A percentile compares a stretch with the other conserved stretches of the same genome.
Evolutionary conservation across 225 moss, liverwort and hornwort species (phyloP).

Genomic region (Thuidium tamariscinum): DNA sequence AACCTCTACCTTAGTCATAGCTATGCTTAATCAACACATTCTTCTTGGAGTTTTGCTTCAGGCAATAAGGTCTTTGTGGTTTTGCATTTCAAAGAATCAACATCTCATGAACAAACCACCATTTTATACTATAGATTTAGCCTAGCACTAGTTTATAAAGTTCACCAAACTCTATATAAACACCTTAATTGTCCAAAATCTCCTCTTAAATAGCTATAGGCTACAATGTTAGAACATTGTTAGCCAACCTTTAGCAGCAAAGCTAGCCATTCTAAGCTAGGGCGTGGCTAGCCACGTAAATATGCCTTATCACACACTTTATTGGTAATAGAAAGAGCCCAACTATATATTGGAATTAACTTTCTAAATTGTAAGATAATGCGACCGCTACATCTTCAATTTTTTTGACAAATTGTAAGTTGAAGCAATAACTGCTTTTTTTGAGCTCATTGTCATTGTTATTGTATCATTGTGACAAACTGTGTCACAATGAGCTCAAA

Average conservation of each 20-base stretch:
- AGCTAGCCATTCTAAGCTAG: rapidly evolving
- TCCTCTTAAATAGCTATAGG: rapidly evolving
- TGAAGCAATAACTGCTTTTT: no score
- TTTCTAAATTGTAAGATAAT: no score
- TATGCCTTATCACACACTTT: no score
- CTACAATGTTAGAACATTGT: background rate
- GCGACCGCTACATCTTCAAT: no score
- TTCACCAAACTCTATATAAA: background rate
- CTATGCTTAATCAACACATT: background rate
- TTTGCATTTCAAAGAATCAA: background rate
- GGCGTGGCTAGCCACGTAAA: rapidly evolving
- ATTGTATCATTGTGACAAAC: no score
- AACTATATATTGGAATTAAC: no score
- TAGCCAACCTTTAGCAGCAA: no score
- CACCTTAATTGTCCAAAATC: background rate
- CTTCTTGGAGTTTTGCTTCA: rapidly evolving
- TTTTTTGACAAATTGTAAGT: no score
- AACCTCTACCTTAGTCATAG: rapidly evolving
- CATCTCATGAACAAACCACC: rapidly evolving
- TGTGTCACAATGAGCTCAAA: no score
- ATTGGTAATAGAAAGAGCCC: no score
- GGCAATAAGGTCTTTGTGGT: background rate
- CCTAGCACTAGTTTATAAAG: rapidly evolving
- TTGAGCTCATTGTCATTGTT: no score
- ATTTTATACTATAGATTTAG: background rate